Evolutionary conservation across 2,329 filamentous ascomycete species (phyloP).

Genomic region (Tricladium varicosporioides): DNA sequence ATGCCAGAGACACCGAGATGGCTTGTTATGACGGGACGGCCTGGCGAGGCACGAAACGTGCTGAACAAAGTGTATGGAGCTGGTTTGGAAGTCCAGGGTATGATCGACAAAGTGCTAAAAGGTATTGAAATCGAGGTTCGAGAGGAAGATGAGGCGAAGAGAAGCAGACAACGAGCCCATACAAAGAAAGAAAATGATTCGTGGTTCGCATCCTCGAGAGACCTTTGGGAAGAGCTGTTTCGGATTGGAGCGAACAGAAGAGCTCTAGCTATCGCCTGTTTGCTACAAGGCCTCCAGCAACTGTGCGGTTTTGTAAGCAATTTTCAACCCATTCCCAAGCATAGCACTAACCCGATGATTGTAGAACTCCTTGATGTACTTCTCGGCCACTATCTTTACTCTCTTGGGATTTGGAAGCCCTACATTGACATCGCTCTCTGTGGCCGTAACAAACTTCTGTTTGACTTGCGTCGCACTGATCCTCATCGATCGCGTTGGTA

Average conservation of each 20-base stretch:
- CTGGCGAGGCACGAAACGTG: constrained; percentile 61
- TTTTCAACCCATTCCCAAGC: background rate
- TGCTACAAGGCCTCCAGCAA: constrained; percentile 85
- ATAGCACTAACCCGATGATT: constrained; percentile 4
- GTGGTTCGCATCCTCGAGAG: constrained; percentile 31
- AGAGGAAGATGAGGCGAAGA: constrained; percentile 59
- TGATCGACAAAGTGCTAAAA: constrained; percentile 60
- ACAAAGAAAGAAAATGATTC: constrained; percentile 20
- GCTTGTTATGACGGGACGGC: constrained; percentile 69
- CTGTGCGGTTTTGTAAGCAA: constrained; percentile 73
- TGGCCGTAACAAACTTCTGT: constrained; percentile 79
- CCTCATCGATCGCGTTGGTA: constrained; percentile 76
- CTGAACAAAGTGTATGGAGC: constrained; percentile 62
- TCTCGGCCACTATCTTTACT: constrained; percentile 77
- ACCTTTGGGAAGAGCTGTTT: constrained; percentile 53
- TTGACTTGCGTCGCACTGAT: constrained; percentile 75
- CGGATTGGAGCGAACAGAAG: constrained; percentile 63
- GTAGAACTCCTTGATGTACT: constrained; percentile 89
- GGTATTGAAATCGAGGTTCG: constrained; percentile 72
- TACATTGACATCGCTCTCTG: constrained; percentile 74
- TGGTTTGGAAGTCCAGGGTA: constrained; percentile 40
- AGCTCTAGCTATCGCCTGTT: constrained; percentile 79
- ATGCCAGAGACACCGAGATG: constrained; percentile 91
- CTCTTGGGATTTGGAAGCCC: constrained; percentile 76
- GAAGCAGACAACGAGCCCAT: constrained; percentile 23